A percentile compares a stretch with the other conserved stretches of the same genome.
Evolutionary conservation across 495 filamentous ascomycete genomes (phyloP).

Genomic region (Aspergillus ellipticus): DNA sequence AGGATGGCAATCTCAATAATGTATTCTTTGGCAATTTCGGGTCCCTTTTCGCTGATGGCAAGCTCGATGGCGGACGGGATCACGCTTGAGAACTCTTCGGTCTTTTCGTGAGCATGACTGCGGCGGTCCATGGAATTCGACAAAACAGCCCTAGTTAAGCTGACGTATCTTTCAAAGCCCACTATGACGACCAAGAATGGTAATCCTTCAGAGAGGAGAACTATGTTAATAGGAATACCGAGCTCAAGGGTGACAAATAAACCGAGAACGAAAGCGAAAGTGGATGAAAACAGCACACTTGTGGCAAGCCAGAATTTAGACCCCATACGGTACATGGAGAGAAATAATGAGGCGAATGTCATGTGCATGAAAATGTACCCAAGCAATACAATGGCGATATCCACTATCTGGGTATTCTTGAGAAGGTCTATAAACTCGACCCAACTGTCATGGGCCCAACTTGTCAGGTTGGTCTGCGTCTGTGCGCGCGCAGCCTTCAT

Average conservation of each 20-base stretch:
- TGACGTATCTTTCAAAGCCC: constrained; percentile 10
- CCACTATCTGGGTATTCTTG: neutral
- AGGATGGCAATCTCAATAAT: constrained; percentile 13
- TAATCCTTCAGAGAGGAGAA: constrained; percentile 7
- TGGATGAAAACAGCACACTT: constrained; percentile 1
- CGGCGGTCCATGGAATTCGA: neutral
- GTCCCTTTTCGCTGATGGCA: constrained; percentile 10
- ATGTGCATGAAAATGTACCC: constrained; percentile 9
- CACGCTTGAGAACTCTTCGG: neutral
- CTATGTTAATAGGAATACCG: constrained; percentile 4
- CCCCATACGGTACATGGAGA: constrained; percentile 9
- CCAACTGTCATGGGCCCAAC: neutral
- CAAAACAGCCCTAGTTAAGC: constrained; percentile 4
- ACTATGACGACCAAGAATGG: constrained; percentile 9
- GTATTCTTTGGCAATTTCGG: constrained; percentile 10
- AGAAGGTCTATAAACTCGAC: constrained; percentile 1
- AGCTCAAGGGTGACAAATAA: neutral
- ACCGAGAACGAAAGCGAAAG: constrained; percentile 10
- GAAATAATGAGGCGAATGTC: constrained; percentile 7
- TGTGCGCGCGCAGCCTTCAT: neutral
- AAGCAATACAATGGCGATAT: constrained; percentile 2
- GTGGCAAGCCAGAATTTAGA: constrained; percentile 11
- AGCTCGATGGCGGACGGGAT: constrained; percentile 10
- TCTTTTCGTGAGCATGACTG: neutral
- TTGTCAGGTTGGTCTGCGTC: neutral